These are phyloP conservation scores for Coemansia sp. DNA, from an alignment of 371 early-diverging fungal genomes.

Conservation along the genomic window DNA sequence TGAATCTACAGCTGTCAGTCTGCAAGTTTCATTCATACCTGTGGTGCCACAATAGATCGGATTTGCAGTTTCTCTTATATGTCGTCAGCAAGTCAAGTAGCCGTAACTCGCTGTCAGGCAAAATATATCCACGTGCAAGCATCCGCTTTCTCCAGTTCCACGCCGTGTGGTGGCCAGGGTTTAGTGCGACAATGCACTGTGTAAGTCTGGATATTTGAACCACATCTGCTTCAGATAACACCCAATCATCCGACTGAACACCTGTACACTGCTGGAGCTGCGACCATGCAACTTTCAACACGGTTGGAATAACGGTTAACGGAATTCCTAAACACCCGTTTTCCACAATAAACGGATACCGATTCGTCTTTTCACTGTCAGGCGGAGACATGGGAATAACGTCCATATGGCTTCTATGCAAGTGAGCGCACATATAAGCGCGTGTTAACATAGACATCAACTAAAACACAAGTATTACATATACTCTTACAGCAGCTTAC, in stretches of 20 bases:
- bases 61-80: constrained; percentile 40
- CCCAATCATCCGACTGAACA: background rate
- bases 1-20: too few relatives aligned
- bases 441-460: background rate
- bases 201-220: constrained; percentile 17
- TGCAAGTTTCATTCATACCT: constrained; percentile 15
- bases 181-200: constrained; percentile 32
- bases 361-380: background rate
- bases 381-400: constrained; percentile 14
- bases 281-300: constrained; percentile 17
- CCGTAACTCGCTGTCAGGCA: constrained; percentile 14
- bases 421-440: background rate
- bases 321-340: constrained; percentile 37
- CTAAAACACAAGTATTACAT: background rate
- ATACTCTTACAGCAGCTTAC: constrained; percentile 7
- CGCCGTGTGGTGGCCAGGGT: constrained; percentile 40
- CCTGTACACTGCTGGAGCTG: background rate
- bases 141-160: constrained; percentile 47
- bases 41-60: constrained; percentile 44
- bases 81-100: constrained; percentile 18
- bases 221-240: background rate
- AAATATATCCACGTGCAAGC: constrained; percentile 1
- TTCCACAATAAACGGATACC: constrained; percentile 23
- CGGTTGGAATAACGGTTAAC: constrained; percentile 2
- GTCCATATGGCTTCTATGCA: constrained; percentile 31